These are phyloP conservation scores for Bathelium albidoporum DNA, from an alignment of 495 filamentous ascomycete species.

Conservation along the genomic window DNA sequence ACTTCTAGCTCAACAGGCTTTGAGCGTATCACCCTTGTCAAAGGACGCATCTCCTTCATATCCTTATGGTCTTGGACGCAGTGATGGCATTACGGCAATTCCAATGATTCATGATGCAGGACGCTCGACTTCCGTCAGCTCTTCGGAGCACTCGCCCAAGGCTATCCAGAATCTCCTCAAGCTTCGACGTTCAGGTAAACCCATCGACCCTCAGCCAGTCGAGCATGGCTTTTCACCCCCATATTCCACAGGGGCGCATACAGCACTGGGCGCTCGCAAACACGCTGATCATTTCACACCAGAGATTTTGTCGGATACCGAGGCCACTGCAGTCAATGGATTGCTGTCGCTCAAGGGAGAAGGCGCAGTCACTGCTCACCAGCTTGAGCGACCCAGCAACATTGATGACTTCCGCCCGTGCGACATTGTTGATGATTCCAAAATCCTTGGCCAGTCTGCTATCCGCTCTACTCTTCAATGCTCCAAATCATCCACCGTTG, in stretches of 20 bases:
- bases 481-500: too few relatives aligned
- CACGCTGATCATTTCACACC: not conserved
- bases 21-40: not conserved
- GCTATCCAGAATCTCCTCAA: not conserved
- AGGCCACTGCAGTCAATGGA: not conserved
- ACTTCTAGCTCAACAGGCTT: not conserved
- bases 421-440: not conserved
- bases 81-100: not conserved
- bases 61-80: not conserved
- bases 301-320: not conserved
- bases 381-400: not conserved
- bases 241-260: not conserved
- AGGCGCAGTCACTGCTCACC: not conserved
- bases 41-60: not conserved
- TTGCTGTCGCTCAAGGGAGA: not conserved
- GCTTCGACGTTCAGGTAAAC: not conserved
- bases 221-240: not conserved
- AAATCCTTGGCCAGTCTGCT: too few relatives aligned
- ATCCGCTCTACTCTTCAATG: too few relatives aligned
- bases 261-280: not conserved
- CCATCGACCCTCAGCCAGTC: not conserved
- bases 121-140: not conserved
- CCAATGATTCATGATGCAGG: not conserved
- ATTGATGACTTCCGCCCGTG: not conserved
- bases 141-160: not conserved